phyloP scores from a whole-genome alignment of 176 grass and related monocot species.

The Ensete glaucum region DNA sequence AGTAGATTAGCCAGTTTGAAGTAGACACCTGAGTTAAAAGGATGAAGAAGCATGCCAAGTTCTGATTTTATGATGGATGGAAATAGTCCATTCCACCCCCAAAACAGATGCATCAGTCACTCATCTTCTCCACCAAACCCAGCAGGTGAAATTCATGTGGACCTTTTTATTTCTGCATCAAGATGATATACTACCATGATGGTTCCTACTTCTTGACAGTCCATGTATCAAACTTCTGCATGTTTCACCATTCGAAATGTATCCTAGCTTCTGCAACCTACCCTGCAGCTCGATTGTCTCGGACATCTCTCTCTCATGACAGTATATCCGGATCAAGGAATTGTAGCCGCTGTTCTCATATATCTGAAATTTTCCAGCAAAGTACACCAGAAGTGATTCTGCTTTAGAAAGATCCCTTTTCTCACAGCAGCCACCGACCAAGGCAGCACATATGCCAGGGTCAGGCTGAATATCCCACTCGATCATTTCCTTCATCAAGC shows the following conservation, averaged over 20 bases:
- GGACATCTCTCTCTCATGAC: conserved; percentile 26
- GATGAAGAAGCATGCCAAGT: no score
- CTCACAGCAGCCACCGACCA: conserved; percentile 57
- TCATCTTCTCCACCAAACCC: no score
- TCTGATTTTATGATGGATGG: no score
- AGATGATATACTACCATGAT: neutral
- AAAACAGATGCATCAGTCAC: no score
- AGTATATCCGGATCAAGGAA: conserved; percentile 50
- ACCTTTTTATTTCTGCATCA: no score
- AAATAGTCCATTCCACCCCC: no score
- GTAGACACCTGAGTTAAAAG: no score
- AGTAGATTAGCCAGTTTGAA: no score
- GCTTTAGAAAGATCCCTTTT: conserved; percentile 50
- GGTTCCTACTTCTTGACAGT: conserved; percentile 34
- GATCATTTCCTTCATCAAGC: conserved; percentile 49
- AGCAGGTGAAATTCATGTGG: no score
- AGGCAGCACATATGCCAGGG: conserved; percentile 46
- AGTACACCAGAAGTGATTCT: conserved; percentile 46
- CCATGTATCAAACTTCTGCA: conserved; percentile 58
- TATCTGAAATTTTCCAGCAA: conserved; percentile 49
- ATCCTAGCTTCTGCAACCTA: conserved; percentile 63
- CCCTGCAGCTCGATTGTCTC: conserved; percentile 54
- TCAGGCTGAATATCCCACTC: conserved; percentile 29
- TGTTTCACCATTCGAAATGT: conserved; percentile 59
- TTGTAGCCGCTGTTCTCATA: conserved; percentile 53